Evolutionary conservation across 2,329 filamentous ascomycete species (phyloP).

Genomic region (Colletotrichum sp.): DNA sequence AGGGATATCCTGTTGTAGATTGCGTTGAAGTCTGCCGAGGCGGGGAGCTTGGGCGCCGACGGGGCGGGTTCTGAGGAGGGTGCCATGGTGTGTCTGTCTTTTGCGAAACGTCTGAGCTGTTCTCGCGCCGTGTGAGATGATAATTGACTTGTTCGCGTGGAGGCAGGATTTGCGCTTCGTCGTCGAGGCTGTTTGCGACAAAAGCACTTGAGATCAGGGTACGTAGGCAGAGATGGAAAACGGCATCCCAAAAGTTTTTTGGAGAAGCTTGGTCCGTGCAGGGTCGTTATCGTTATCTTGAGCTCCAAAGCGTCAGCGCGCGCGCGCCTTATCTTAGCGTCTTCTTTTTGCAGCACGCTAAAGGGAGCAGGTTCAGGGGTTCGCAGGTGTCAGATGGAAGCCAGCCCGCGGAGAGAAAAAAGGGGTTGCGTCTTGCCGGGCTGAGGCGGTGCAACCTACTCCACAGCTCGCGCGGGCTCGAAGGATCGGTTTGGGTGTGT

Average conservation of each 20-base stretch:
- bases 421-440: neutral
- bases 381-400: neutral
- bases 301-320: neutral
- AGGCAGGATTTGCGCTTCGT: neutral
- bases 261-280: neutral
- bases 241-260: neutral
- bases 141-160: neutral
- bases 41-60: conserved; percentile 30
- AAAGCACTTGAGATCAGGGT: neutral
- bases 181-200: neutral
- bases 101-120: neutral
- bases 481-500: neutral
- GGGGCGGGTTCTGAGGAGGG: neutral
- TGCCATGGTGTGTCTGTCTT: neutral
- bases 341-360: neutral
- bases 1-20: conserved; percentile 48
- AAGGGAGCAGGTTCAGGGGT: neutral
- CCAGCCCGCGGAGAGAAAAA: neutral
- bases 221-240: neutral
- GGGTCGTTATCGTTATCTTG: neutral
- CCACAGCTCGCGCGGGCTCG: neutral
- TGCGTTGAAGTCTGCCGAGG: conserved; percentile 40
- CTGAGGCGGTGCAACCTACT: neutral
- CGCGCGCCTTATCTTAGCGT: neutral
- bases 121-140: neutral